Conservation (phyloP, 306 rosid genomes). For the Trifolium fragiferum region DNA sequence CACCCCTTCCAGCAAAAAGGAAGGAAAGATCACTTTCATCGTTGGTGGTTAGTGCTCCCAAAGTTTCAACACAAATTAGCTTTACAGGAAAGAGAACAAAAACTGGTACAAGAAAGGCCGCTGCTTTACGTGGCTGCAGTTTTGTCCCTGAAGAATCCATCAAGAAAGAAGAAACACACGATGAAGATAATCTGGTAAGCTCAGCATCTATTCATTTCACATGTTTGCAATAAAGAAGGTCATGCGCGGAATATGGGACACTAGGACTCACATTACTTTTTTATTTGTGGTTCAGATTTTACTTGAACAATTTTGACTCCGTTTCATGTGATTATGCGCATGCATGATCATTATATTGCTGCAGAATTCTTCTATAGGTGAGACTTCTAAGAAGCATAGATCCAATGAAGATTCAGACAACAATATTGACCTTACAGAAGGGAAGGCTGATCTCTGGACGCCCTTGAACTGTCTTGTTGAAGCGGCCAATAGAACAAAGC, state of each 20-base stretch:
- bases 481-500: constrained; percentile 95
- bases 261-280: constrained; percentile 15
- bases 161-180: constrained; percentile 64
- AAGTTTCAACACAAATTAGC: constrained; percentile 74
- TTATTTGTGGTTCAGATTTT: constrained; percentile 14
- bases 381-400: constrained; percentile 64
- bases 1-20: constrained; percentile 76
- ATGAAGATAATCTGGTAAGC: constrained; percentile 64
- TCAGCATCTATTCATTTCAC: constrained; percentile 56
- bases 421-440: constrained; percentile 61
- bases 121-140: constrained; percentile 74
- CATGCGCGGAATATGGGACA: constrained; percentile 47
- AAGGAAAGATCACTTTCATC: constrained; percentile 98
- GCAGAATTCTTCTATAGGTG: constrained; percentile 67
- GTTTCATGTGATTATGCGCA: constrained; percentile 23
- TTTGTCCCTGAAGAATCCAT: constrained; percentile 58
- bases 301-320: constrained; percentile 21
- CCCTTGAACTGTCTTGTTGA: constrained; percentile 98
- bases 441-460: constrained; percentile 94
- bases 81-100: constrained; percentile 91
- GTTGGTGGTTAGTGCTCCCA: constrained; percentile 85
- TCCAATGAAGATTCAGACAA: constrained; percentile 49
- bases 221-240: constrained; percentile 49
- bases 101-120: constrained; percentile 69
- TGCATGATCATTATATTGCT: constrained; percentile 28